Base-by-base conservation (phyloP, 352 stramenopile species). In the Phytophthora pisi region DNA sequence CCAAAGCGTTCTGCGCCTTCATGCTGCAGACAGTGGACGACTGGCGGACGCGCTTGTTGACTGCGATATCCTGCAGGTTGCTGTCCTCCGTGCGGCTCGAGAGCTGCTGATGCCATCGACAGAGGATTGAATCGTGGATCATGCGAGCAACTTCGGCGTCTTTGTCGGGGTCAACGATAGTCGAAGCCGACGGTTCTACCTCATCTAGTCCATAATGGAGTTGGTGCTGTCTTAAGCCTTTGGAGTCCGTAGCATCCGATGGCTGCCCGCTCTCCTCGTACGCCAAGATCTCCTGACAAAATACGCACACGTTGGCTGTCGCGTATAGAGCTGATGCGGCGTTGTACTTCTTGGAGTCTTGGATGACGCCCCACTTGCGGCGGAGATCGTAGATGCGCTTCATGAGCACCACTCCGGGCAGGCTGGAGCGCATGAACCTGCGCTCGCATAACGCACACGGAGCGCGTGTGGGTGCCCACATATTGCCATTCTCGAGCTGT, bases 331-430 rank as follows among this genome's bases (percentile, higher is more conserved):
- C 57, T 2, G 76, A 85, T 6, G 79, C 65, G 11, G 61, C 49
- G 0, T 60, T 61, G 36, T 72, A 80, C 71, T 83, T 82, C 36
- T 81, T 81, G 6, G 76, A 75, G 58, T 76, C 69, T 13, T 87
- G 71, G 15, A 87, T 65, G 28, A 82, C 64, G 0, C 79, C 74
- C 79, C 79, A 87, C 31, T 84, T 79, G 24, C 62, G 66, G 13
- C 79, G 72, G 15, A 83, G 61, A 10, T 85, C 71, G 36, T 74
- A 81, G 16, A 87, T 72, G 8, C 76, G 74, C 68, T 87, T 87
- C 77, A 83, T 87, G 6, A 87, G 63, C 0, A 81, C 74, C 20
- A 74, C 74, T 0, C 76, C 74, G 9, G 75, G 57, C 18, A 87
- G 66, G 56, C 75, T 80, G 13, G 50, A 64, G 10, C 74, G 76